Evolutionary conservation across 192 early-diverging fungal species (phyloP), one percentile per base, ranked within the genome.

Genomic region (Coemansia sp.): DNA sequence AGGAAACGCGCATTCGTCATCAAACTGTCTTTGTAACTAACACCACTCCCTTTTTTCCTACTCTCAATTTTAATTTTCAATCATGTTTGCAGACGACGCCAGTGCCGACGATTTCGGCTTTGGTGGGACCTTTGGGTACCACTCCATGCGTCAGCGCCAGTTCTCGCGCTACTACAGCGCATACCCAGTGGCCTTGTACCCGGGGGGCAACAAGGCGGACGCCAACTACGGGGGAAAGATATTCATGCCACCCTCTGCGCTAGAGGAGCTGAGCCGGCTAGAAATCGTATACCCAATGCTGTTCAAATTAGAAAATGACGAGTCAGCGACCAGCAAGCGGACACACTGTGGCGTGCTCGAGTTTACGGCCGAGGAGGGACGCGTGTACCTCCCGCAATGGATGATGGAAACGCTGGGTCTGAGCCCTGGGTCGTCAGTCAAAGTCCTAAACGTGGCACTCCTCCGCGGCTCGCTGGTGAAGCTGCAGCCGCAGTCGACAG

Each of bases 321-420:
- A 70, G 5, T 60, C 79, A 18, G 71, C 75, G 11, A 43, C 27
- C 3, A 35, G 19, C 14, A 82, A 63, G 55, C 74, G 83, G 41
- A 89, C 95, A 15, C 95, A 99, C 60, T 93, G 95, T 24, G 97
- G 97, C 61, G 97, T 99, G 8, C 86, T 99, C 8, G 95, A 99
- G 81, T 99, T 99, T 66, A 94, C 91, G 34, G 95, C 97, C 10
- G 95, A 97, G 70, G 95, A 98, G 81, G 97, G 97, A 29, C 78
- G 92, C 8, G 90, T 87, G 8, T 99, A 97, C 68, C 67, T 99
- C 40, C 97, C 97, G 50, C 90, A 93, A 39, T 99, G 97, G 97
- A 95, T 99, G 95, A 95, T 98, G 94, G 84, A 89, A 62, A 90
- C 90, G 3, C 76, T 99, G 55, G 54, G 76, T 18, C 65, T 96